Base-by-base conservation (phyloP, 768 basidiomycete species). In the Rhodotorula kratochvilovae region DNA sequence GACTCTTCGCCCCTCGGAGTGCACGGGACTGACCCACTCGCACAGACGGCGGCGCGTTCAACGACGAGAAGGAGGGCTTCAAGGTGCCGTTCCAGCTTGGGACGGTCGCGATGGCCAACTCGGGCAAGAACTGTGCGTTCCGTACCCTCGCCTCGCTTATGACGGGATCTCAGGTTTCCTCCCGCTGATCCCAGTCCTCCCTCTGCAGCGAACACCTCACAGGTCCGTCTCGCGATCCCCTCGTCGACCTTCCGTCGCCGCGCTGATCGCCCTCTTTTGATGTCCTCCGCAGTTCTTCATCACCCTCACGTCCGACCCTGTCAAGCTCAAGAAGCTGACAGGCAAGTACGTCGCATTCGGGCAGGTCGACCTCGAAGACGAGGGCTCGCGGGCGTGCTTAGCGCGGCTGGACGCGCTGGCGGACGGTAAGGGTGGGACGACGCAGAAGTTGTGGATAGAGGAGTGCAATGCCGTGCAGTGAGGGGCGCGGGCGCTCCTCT, bases 101-200 rank as follows among this genome's bases (percentile, higher is more conserved):
- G 0, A 82, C 84, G 3, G 78, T 87, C 31, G 84, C 82, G 1
- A 86, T 86, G 84, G 85, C 84, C 6, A 85, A 84, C 76, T 83
- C 83, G 39, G 83, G 83, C 33, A 82, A 84, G 76, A 82, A 84
- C 68, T 83, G 82, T 53, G 76, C 77, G 76, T 56, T 3, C 5
- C 7, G 10, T n/a, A n/a, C 19, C 7, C 13, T 8, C 45, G 21
- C 13, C 17, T 17, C 45, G 15, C 45, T 45, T 5, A 12, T 17
- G n/a, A n/a, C n/a, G n/a, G n/a, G n/a, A n/a, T n/a, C n/a, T n/a
- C n/a, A n/a, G n/a, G n/a, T n/a, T n/a, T n/a, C n/a, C n/a, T n/a
- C n/a, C n/a, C n/a, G 23, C 25, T 11, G 48, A 23, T 27, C 25
- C 7, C 27, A 5, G 8, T 5, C 48, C 12, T 33, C 46, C 3